A percentile compares a stretch with the other conserved stretches of the same genome.
These are phyloP conservation scores for Acrodontium crateriforme DNA, from an alignment of 2,329 filamentous ascomycete genomes.

Conservation along the genomic window DNA sequence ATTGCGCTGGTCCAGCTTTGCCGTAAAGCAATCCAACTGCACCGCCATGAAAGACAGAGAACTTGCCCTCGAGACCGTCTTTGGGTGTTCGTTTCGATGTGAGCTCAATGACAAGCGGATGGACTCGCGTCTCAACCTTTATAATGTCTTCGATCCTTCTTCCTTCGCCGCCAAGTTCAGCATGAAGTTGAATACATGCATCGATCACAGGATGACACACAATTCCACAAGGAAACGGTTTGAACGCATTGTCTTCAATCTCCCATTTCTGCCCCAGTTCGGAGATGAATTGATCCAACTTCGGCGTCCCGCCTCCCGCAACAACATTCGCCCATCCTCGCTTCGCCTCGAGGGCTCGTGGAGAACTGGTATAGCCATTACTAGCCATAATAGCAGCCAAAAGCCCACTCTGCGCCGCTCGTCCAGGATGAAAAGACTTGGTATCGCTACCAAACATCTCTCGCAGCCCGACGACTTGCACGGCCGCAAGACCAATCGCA, in stretches of 20 bases:
- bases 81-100: slow-evolving; percentile 37
- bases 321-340: slow-evolving; percentile 42
- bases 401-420: slow-evolving; percentile 39
- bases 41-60: slow-evolving; percentile 42
- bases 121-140: slow-evolving; percentile 31
- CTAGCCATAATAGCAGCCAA: slow-evolving; percentile 33
- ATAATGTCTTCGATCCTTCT: slow-evolving; percentile 23
- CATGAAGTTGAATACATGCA: slow-evolving; percentile 34
- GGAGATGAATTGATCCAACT: slow-evolving; percentile 26
- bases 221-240: slow-evolving; percentile 44
- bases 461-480: slow-evolving; percentile 39
- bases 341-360: slow-evolving; percentile 36
- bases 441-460: slow-evolving; percentile 44
- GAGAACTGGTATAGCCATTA: slow-evolving; percentile 36
- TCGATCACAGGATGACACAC: slow-evolving; percentile 44
- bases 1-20: slow-evolving; percentile 38
- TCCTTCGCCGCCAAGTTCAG: slow-evolving; percentile 22
- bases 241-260: slow-evolving; percentile 40
- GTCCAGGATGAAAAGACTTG: slow-evolving; percentile 41
- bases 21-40: slow-evolving; percentile 38
- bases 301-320: slow-evolving; percentile 24
- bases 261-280: slow-evolving; percentile 33
- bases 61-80: slow-evolving; percentile 40
- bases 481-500: slow-evolving; percentile 40
- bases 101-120: slow-evolving; percentile 39